Evolutionary conservation across 371 early-diverging fungal genomes (phyloP), one percentile per base, ranked within the genome.

Genomic region (Homolaphlyctis polyrhiza): DNA sequence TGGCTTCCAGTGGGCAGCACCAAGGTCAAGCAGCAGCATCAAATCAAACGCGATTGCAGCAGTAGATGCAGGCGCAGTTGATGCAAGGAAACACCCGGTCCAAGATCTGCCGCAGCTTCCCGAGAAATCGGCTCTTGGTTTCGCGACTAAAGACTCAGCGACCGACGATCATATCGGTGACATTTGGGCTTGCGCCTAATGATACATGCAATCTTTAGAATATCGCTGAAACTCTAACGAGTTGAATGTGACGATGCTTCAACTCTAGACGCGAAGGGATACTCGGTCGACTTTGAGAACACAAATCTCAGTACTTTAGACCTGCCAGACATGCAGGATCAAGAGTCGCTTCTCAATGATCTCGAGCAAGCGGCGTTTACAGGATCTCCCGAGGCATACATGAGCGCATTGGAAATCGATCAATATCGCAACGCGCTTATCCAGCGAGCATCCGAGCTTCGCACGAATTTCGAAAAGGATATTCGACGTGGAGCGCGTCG

Each of bases 1-100:
- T n/a, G 32, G 32, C 11, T 51, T 11, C 52, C 52, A 51, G 32
- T 51, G 52, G 52, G 52, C 52, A n/a, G 52, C 52, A n/a, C 52
- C 52, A 14, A 6, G 52, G 32, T n/a, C 11, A 6, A 27, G 11
- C n/a, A 14, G 52, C 8, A 51, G 8, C 6, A 6, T n/a, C 32
- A 11, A 6, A n/a, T 11, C 32, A 25, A 6, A n/a, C 25, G 27
- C 52, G 11, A 51, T 11, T 6, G 32, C 52, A 27, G 25, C n/a
- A n/a, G 6, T 14, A 6, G 32, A 32, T 51, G 14, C n/a, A n/a
- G n/a, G 28, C 32, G 52, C 8, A n/a, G 32, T 6, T 14, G n/a
- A 51, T n/a, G 32, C 52, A 32, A n/a, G 14, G 8, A 27, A 14
- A 6, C 14, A 25, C 27, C 14, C 52, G 52, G 6, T n/a, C 14